Evolutionary conservation across 257 asterid genomes (phyloP).

Genomic region (Eucommia ulmoides): DNA sequence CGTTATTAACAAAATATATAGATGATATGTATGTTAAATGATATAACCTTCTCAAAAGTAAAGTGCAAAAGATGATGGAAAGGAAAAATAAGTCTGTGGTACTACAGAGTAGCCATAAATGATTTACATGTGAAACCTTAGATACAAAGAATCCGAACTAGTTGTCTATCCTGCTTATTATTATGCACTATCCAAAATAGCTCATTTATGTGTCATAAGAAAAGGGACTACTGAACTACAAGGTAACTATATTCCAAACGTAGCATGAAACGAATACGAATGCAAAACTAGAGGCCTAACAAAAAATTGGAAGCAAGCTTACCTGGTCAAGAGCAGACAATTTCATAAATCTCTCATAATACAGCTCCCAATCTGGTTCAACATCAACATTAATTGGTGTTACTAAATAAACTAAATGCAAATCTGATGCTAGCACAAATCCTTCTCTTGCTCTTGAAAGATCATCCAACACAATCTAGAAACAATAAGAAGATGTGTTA

Average conservation of each 20-base stretch:
- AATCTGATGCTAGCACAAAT: slow-evolving; percentile 95
- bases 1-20: background rate
- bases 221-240: background rate
- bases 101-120: no score
- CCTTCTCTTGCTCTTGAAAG: slow-evolving; percentile 94
- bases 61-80: background rate
- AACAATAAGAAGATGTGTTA: slow-evolving; percentile 7
- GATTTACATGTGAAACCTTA: no score
- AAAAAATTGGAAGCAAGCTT: slow-evolving; percentile 5
- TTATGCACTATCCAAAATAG: no score
- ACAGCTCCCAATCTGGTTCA: slow-evolving; percentile 96
- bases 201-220: no score
- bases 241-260: slow-evolving; percentile 3
- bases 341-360: slow-evolving; percentile 89
- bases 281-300: slow-evolving; percentile 1
- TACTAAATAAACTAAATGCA: slow-evolving; percentile 93
- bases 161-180: no score
- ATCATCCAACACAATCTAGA: slow-evolving; percentile 91
- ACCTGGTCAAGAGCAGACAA: slow-evolving; percentile 88
- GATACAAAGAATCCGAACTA: no score
- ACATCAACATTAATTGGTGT: slow-evolving; percentile 94
- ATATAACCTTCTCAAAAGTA: background rate
- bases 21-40: background rate
- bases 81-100: no score
- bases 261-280: slow-evolving; percentile 4